Percentiles rank a stretch among this genome's conserved stretches.
Conservation (phyloP, 2,329 filamentous ascomycete genomes). For the Dactylellina leptospora region DNA sequence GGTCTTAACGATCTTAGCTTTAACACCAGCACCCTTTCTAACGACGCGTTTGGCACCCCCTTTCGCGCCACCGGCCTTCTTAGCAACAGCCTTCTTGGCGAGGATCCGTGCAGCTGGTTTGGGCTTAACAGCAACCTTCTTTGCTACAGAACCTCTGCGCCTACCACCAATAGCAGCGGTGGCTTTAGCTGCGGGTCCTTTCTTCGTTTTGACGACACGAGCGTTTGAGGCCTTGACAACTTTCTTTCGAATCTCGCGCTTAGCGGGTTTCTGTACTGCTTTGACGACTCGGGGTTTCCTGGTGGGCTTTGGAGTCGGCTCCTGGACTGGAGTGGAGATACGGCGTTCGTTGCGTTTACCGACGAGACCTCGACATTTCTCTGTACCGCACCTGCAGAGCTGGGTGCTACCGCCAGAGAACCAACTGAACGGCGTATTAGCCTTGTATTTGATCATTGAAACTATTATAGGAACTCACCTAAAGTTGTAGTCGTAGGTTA, state of each 20-base stretch:
- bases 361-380: slow-evolving; percentile 70
- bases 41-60: slow-evolving; percentile 25
- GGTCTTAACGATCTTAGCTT: slow-evolving; percentile 47
- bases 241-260: slow-evolving; percentile 55
- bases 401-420: slow-evolving; percentile 72
- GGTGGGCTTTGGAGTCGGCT: slow-evolving; percentile 38
- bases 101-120: slow-evolving; percentile 48
- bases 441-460: background rate
- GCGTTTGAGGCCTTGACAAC: slow-evolving; percentile 49
- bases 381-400: slow-evolving; percentile 70
- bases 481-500: slow-evolving; percentile 91
- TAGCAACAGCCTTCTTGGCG: slow-evolving; percentile 40
- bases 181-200: slow-evolving; percentile 28
- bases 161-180: slow-evolving; percentile 10
- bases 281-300: slow-evolving; percentile 42
- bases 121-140: slow-evolving; percentile 45
- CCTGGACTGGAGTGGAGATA: slow-evolving; percentile 32
- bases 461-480: slow-evolving; percentile 62
- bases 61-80: slow-evolving; percentile 41
- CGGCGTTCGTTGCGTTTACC: slow-evolving; percentile 60
- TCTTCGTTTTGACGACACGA: slow-evolving; percentile 45
- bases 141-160: slow-evolving; percentile 20
- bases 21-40: slow-evolving; percentile 54
- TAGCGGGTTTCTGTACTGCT: slow-evolving; percentile 25
- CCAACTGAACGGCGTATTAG: slow-evolving; percentile 60